Percentiles rank a stretch among this genome's conserved stretches.
These are phyloP conservation scores for Cercospora janseana DNA, from an alignment of 2,329 filamentous ascomycete species.

Conservation along the genomic window DNA sequence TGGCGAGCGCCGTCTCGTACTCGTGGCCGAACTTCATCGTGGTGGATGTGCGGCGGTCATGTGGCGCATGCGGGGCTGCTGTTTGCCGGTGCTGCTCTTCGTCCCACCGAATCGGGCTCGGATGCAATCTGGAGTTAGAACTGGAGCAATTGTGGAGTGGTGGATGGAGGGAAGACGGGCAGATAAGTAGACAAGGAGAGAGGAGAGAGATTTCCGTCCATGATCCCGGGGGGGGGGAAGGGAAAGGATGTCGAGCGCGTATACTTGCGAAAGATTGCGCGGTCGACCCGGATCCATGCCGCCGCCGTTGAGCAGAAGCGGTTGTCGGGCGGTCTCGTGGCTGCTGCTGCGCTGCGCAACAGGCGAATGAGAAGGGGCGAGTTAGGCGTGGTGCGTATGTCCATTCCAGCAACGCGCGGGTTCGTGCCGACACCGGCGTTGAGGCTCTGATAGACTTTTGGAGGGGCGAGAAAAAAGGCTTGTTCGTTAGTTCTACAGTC, in stretches of 20 bases:
- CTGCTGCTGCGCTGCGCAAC: background rate
- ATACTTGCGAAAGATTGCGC: background rate
- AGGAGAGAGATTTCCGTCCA: background rate
- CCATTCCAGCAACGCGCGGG: background rate
- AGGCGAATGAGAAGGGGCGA: background rate
- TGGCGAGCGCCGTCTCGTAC: conserved; percentile 67
- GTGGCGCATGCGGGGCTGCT: conserved; percentile 2
- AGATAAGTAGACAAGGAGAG: background rate
- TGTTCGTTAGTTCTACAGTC: no score
- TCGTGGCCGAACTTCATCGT: conserved; percentile 83
- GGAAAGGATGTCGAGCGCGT: background rate
- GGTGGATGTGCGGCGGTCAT: conserved; percentile 5
- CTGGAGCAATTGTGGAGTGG: background rate
- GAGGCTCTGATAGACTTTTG: background rate
- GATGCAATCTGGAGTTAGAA: background rate
- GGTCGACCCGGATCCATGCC: background rate
- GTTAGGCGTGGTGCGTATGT: background rate
- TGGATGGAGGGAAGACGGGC: background rate
- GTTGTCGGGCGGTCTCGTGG: background rate
- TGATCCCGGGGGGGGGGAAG: background rate
- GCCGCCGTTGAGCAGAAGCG: background rate
- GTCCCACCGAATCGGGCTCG: background rate
- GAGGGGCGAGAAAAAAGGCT: background rate
- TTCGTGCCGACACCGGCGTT: background rate
- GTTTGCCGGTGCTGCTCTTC: background rate